Percentiles rank a stretch among this genome's conserved stretches.
phyloP scores from a whole-genome alignment of 1,284 basidiomycete genomes.

The Mycocalia duriaeana region DNA sequence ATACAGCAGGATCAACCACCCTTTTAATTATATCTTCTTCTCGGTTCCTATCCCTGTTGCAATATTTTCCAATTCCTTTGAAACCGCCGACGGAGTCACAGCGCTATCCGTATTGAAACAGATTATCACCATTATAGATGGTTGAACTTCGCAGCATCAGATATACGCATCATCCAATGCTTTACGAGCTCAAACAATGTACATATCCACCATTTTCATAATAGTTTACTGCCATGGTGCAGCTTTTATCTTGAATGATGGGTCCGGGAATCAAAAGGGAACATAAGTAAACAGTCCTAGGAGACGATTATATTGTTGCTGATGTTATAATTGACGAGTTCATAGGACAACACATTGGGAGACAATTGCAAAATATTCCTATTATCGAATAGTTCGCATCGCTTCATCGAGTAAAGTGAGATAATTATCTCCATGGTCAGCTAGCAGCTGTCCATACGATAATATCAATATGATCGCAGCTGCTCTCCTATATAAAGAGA shows the following conservation, averaged over 20 bases:
- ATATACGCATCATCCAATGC: constrained; percentile 22
- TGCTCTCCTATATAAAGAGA: constrained; percentile 27
- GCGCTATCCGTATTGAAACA: constrained; percentile 21
- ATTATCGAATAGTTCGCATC: constrained; percentile 27
- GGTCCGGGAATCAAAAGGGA: constrained; percentile 34
- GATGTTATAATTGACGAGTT: neutral
- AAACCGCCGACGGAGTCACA: constrained; percentile 28
- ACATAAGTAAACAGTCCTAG: constrained; percentile 32
- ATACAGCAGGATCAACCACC: constrained; percentile 38
- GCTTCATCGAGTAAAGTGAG: constrained; percentile 39
- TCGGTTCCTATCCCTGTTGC: constrained; percentile 18
- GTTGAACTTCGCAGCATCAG: neutral
- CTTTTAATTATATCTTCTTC: constrained; percentile 34
- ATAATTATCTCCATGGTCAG: constrained; percentile 35
- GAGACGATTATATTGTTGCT: neutral
- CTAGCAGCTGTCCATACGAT: constrained; percentile 32
- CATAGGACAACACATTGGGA: constrained; percentile 18
- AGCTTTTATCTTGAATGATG: constrained; percentile 35
- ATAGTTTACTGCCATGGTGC: constrained; percentile 30
- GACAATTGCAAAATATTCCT: constrained; percentile 36
- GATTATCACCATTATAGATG: neutral
- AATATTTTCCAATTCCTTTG: constrained; percentile 30
- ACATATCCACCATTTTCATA: constrained; percentile 34
- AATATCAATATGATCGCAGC: constrained; percentile 35
- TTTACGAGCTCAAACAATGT: constrained; percentile 37